These are phyloP conservation scores for Mallotus nudiflorus DNA, from an alignment of 345 rosid genomes.

Conservation along the genomic window DNA sequence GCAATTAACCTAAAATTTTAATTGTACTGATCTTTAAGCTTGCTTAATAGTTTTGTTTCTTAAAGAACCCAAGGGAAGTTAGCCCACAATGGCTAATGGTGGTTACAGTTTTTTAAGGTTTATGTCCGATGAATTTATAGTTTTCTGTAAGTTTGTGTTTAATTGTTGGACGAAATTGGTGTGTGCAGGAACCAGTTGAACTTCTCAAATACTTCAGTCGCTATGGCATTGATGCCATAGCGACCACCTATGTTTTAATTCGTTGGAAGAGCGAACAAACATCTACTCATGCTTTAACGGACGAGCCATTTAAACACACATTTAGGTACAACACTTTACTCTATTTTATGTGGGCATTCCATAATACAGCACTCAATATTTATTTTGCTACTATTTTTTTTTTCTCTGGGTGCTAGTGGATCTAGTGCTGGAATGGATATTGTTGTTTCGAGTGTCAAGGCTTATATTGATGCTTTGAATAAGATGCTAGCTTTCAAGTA, in stretches of 20 bases:
- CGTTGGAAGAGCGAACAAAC: constrained; percentile 51
- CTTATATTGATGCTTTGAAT: constrained; percentile 79
- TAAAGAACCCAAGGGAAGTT: too few species aligned
- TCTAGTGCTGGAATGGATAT: constrained; percentile 85
- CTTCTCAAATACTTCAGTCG: constrained; percentile 81
- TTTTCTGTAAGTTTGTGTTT: not conserved
- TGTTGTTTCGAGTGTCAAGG: constrained; percentile 89
- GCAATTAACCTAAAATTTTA: too few species aligned
- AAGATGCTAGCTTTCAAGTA: constrained; percentile 77
- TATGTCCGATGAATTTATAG: not conserved
- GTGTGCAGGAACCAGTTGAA: constrained; percentile 59
- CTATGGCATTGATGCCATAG: constrained; percentile 98
- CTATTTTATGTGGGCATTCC: not conserved
- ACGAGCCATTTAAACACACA: constrained; percentile 36
- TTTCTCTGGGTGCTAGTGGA: constrained; percentile 48
- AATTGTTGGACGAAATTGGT: not conserved
- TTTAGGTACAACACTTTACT: constrained; percentile 63
- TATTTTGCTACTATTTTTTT: not conserved
- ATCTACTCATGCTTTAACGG: constrained; percentile 57
- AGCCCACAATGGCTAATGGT: too few species aligned
- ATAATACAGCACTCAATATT: not conserved
- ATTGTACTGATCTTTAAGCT: too few species aligned
- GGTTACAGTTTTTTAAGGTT: too few species aligned
- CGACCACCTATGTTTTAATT: constrained; percentile 85
- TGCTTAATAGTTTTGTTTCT: too few species aligned